A percentile compares a stretch with the other conserved stretches of the same genome.
phyloP scores from a whole-genome alignment of 192 early-diverging fungal genomes.

The Hyaloraphidium curvatum region DNA sequence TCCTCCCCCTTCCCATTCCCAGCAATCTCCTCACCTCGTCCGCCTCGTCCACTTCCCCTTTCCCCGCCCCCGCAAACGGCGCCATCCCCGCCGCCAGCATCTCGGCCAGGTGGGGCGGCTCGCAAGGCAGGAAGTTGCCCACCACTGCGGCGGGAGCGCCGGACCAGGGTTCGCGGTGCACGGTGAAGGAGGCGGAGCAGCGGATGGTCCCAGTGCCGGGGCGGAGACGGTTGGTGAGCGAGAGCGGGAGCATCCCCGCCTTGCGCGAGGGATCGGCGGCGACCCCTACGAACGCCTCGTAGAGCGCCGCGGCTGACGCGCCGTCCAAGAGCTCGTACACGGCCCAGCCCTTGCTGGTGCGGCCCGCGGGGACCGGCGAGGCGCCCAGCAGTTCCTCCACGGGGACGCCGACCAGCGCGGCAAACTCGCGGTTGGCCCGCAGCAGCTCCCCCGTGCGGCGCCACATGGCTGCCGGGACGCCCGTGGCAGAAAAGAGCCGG shows the following conservation, averaged over 20 bases:
- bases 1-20: neutral
- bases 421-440: slow-evolving; percentile 91
- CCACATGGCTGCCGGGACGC: slow-evolving; percentile 85
- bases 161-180: neutral
- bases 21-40: neutral
- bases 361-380: too few relatives aligned
- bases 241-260: neutral
- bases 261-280: neutral
- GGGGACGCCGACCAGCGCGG: slow-evolving; percentile 62
- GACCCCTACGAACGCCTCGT: neutral
- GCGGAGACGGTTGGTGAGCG: neutral
- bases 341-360: neutral
- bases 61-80: too few relatives aligned
- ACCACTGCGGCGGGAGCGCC: neutral
- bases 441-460: slow-evolving; percentile 89
- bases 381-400: slow-evolving; percentile 61
- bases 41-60: too few relatives aligned
- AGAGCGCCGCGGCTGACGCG: neutral
- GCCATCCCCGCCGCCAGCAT: neutral
- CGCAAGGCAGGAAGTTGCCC: neutral
- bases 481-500: slow-evolving; percentile 82
- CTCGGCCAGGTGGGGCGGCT: neutral
- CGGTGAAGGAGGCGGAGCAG: neutral
- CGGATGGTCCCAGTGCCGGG: neutral
- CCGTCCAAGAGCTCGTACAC: neutral